Percentiles rank a stretch among this genome's conserved stretches.
These are phyloP conservation scores for Fusarium chlamydosporum DNA, from an alignment of 2,329 filamentous ascomycete species.

Conservation along the genomic window DNA sequence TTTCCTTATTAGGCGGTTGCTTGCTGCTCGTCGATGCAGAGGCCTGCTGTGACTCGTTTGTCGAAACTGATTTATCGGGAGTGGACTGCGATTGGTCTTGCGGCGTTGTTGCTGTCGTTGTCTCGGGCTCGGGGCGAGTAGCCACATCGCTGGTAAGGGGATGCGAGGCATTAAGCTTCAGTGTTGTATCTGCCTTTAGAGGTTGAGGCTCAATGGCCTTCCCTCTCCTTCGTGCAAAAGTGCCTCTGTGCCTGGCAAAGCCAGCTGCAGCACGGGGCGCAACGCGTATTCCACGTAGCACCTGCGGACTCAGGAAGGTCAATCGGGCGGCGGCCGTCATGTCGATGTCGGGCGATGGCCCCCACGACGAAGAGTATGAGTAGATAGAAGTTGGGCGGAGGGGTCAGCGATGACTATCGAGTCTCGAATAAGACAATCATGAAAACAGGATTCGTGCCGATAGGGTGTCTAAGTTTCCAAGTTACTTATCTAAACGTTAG, in stretches of 20 bases:
- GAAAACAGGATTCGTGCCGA: conserved; percentile 9
- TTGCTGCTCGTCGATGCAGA: conserved; percentile 22
- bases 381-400: neutral
- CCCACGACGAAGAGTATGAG: conserved; percentile 12
- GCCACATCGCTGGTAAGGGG: conserved; percentile 28
- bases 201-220: conserved; percentile 71
- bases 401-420: conserved; percentile 31
- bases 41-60: conserved; percentile 11
- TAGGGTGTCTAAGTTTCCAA: neutral
- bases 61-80: conserved; percentile 13
- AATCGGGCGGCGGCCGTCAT: conserved; percentile 77
- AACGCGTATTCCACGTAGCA: conserved; percentile 66
- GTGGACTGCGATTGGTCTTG: conserved; percentile 25
- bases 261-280: conserved; percentile 58
- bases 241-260: conserved; percentile 58
- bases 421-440: conserved; percentile 37
- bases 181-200: conserved; percentile 43
- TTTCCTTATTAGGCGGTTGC: conserved; percentile 20
- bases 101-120: conserved; percentile 8
- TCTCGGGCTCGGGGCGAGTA: conserved; percentile 23
- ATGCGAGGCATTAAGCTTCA: conserved; percentile 38
- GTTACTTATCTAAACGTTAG: too few relatives aligned
- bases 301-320: conserved; percentile 77
- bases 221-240: conserved; percentile 69
- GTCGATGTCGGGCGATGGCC: conserved; percentile 58